These are phyloP conservation scores for Prototheca wickerhamii DNA, from an alignment of 163 green algal genomes.

Conservation along the genomic window DNA sequence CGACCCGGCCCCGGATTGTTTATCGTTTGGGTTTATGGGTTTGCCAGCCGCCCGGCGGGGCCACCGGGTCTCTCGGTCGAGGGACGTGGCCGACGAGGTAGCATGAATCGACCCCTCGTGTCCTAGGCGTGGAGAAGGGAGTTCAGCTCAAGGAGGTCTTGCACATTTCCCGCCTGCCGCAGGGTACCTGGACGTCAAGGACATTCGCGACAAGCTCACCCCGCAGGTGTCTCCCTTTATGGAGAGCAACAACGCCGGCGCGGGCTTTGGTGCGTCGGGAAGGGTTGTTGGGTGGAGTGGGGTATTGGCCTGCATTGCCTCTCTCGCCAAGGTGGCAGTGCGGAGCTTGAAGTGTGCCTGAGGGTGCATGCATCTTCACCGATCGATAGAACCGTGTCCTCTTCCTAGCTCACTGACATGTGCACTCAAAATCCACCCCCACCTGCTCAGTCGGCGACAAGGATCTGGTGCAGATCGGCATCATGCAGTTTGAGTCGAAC, in stretches of 20 bases:
- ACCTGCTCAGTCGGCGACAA: conserved; percentile 60
- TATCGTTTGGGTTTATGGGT: too few species aligned
- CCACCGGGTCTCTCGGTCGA: too few species aligned
- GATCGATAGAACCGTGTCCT: too few species aligned
- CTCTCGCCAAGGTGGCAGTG: too few species aligned
- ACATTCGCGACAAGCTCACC: conserved; percentile 17
- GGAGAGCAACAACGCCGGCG: conserved; percentile 55
- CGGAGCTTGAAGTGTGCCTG: too few species aligned
- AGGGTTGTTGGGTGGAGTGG: too few species aligned
- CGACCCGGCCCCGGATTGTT: too few species aligned
- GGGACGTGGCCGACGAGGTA: too few species aligned
- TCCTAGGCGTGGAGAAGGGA: neutral
- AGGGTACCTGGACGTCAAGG: conserved; percentile 24
- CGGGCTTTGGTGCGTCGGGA: conserved; percentile 49
- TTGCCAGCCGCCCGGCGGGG: too few species aligned
- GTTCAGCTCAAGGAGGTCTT: neutral
- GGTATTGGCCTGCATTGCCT: too few species aligned
- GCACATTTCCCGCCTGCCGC: neutral
- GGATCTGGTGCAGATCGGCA: conserved; percentile 62
- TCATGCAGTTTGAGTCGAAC: conserved; percentile 62
- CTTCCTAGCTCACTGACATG: neutral
- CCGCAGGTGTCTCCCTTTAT: conserved; percentile 43
- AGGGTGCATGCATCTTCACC: too few species aligned
- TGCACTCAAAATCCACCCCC: neutral
- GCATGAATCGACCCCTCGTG: too few species aligned